These are phyloP conservation scores for Lactarius hatsudake DNA, from an alignment of 768 basidiomycete species.

Conservation along the genomic window DNA sequence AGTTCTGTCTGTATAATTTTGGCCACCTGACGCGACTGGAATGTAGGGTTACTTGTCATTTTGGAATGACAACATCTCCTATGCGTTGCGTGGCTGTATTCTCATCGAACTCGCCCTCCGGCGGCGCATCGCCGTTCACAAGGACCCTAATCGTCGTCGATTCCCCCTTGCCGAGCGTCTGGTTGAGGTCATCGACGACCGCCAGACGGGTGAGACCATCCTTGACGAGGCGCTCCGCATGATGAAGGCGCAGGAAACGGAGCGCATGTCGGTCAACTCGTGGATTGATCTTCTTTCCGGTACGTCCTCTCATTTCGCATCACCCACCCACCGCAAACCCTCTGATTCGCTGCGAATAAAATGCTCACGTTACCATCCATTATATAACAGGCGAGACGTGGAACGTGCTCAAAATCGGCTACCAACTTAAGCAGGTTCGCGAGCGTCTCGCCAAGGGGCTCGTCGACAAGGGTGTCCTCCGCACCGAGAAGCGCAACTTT, in stretches of 20 bases:
- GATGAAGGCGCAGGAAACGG: slow-evolving; percentile 80
- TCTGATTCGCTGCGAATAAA: neutral
- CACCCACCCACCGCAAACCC: neutral
- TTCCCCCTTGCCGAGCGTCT: slow-evolving; percentile 76
- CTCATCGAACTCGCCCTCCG: slow-evolving; percentile 96
- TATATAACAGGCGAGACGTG: slow-evolving; percentile 83
- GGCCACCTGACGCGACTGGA: slow-evolving; percentile 10
- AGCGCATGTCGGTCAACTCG: slow-evolving; percentile 77
- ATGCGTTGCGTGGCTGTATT: slow-evolving; percentile 97
- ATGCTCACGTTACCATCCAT: neutral
- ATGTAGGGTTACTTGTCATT: slow-evolving; percentile 89
- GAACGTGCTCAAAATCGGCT: slow-evolving; percentile 99
- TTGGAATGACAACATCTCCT: slow-evolving; percentile 99
- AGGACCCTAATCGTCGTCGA: slow-evolving; percentile 74
- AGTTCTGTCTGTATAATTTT: slow-evolving; percentile 28
- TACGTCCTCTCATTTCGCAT: slow-evolving; percentile 40
- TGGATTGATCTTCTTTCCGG: slow-evolving; percentile 97
- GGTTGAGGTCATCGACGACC: slow-evolving; percentile 88
- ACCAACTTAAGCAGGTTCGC: slow-evolving; percentile 97
- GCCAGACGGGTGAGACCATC: slow-evolving; percentile 93
- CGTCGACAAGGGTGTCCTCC: slow-evolving; percentile 97
- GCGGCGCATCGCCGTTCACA: slow-evolving; percentile 85
- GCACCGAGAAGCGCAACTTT: slow-evolving; percentile 98
- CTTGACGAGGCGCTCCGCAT: slow-evolving; percentile 94
- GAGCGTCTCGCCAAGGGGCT: slow-evolving; percentile 96